Percentiles rank a stretch among this genome's conserved stretches.
Conservation (phyloP, 805 yeast species). For the Ogataea neopini region DNA sequence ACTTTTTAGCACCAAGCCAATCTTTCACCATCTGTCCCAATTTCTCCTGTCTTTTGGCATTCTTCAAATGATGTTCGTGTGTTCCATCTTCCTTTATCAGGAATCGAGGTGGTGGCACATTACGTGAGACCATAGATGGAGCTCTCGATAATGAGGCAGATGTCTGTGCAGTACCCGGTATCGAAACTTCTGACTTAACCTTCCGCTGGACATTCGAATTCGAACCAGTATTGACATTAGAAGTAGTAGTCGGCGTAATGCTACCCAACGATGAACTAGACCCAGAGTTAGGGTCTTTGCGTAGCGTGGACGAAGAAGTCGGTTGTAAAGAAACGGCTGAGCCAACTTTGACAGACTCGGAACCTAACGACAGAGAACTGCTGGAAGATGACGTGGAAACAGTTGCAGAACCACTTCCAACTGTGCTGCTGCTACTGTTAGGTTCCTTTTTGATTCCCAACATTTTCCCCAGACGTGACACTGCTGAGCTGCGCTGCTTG, state of each 20-base stretch:
- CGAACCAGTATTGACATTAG: neutral
- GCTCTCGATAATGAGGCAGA: constrained; percentile 18
- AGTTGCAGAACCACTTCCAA: neutral
- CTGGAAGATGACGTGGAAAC: constrained; percentile 12
- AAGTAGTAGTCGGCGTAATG: constrained; percentile 2
- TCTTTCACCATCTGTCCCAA: constrained; percentile 73
- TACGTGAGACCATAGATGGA: constrained; percentile 17
- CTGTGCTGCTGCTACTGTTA: neutral
- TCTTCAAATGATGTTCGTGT: constrained; percentile 79
- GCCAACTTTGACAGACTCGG: constrained; percentile 6
- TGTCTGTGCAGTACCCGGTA: constrained; percentile 1
- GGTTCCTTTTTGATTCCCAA: constrained; percentile 19
- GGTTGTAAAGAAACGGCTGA: neutral
- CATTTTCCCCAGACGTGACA: constrained; percentile 27
- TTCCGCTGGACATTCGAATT: neutral
- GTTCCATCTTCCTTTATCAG: constrained; percentile 61
- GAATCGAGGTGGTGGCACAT: constrained; percentile 44
- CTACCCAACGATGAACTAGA: constrained; percentile 14
- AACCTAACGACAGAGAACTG: constrained; percentile 14
- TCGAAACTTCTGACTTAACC: neutral
- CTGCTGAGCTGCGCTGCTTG: constrained; percentile 24
- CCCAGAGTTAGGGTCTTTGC: constrained; percentile 6
- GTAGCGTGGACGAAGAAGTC: constrained; percentile 13
- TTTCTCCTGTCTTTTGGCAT: constrained; percentile 78
- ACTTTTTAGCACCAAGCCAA: constrained; percentile 69